Conservation (phyloP, 345 rosid species). For the Pelargonium nanum region DNA sequence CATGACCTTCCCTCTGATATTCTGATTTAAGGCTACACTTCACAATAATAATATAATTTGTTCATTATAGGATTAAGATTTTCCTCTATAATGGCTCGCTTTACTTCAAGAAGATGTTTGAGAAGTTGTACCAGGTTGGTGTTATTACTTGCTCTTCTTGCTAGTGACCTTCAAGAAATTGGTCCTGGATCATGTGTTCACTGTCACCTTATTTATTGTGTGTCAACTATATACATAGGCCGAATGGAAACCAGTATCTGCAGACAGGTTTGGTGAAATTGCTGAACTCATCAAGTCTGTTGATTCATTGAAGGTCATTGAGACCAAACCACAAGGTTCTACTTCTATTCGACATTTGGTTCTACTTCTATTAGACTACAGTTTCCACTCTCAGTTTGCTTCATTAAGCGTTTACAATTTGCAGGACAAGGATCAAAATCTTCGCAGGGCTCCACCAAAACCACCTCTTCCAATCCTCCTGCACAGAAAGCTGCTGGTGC, state of each 20-base stretch:
- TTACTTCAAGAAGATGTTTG: conserved; percentile 70
- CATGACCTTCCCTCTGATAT: neutral
- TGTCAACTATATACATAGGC: conserved; percentile 30
- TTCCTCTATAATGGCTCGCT: conserved; percentile 72
- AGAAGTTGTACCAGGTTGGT: conserved; percentile 78
- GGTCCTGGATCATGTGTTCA: neutral
- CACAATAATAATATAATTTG: conserved; percentile 2
- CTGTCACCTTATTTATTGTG: conserved; percentile 3
- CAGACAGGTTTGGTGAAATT: conserved; percentile 63
- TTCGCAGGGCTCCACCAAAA: conserved; percentile 26
- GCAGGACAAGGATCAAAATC: conserved; percentile 47
- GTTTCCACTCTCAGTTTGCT: neutral
- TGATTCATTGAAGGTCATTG: conserved; percentile 53
- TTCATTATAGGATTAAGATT: conserved; percentile 59
- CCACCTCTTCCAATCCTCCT: conserved; percentile 28
- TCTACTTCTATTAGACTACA: neutral
- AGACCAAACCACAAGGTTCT: conserved; percentile 54
- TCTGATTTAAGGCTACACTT: neutral
- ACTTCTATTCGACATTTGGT: conserved; percentile 3
- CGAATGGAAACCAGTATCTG: conserved; percentile 85
- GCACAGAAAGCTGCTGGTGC: conserved; percentile 75
- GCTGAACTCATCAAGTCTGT: conserved; percentile 52
- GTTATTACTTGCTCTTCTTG: neutral
- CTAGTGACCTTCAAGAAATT: neutral
- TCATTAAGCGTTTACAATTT: conserved; percentile 11